phyloP scores from a whole-genome alignment of 306 rosid species.

The Calophaca sinica region DNA sequence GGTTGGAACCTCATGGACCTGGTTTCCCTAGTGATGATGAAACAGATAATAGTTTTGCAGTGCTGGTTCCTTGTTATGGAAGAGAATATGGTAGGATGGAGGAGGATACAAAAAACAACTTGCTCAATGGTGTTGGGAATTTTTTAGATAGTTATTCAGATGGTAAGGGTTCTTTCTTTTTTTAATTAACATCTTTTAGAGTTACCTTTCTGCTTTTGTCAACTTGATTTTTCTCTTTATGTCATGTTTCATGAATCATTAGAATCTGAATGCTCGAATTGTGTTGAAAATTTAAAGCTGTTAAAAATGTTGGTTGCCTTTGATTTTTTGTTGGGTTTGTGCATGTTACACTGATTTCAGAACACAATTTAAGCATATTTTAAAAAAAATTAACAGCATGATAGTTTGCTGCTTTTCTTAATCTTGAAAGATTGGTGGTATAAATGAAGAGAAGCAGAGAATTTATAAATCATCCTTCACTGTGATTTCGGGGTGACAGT shows the following conservation, averaged over 20 bases:
- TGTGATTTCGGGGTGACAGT: constrained; percentile 6
- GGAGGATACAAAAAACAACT: constrained; percentile 54
- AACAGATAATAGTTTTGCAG: constrained; percentile 86
- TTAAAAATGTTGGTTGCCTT: constrained; percentile 20
- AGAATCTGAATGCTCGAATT: constrained; percentile 40
- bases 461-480: constrained; percentile 6
- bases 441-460: constrained; percentile 1
- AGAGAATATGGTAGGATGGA: constrained; percentile 54
- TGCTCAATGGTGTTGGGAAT: constrained; percentile 61
- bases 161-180: constrained; percentile 60
- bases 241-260: constrained; percentile 3
- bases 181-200: constrained; percentile 12
- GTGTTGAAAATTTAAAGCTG: background rate
- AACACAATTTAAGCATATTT: background rate
- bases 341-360: constrained; percentile 9
- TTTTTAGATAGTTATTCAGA: constrained; percentile 72
- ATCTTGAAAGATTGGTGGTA: too few species aligned
- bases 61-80: constrained; percentile 92
- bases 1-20: constrained; percentile 97
- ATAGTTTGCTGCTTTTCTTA: too few species aligned
- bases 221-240: constrained; percentile 1
- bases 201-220: constrained; percentile 18
- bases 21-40: constrained; percentile 86
- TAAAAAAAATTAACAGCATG: too few species aligned
- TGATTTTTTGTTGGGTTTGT: constrained; percentile 20